Evolutionary conservation across 371 early-diverging fungal genomes (phyloP).

Genomic region (Mucor mucedo): DNA sequence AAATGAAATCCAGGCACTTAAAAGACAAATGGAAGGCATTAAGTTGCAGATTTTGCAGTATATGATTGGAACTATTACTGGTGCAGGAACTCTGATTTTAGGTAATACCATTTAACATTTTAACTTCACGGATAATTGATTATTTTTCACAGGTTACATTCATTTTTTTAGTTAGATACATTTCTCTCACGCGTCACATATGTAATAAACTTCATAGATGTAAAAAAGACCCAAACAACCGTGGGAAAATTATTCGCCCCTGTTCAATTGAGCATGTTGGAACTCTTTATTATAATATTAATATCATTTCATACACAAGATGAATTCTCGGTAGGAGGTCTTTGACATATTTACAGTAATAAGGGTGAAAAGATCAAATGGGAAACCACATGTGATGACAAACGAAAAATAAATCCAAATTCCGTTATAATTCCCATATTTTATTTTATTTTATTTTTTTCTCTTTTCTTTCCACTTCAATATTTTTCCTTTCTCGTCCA

Average conservation of each 20-base stretch:
- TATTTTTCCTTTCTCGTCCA: constrained; percentile 10
- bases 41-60: constrained; percentile 86
- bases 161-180: constrained; percentile 25
- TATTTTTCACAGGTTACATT: constrained; percentile 19
- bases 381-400: constrained; percentile 24
- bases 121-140: neutral
- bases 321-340: neutral
- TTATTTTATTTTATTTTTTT: constrained; percentile 4
- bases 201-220: neutral
- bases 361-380: neutral
- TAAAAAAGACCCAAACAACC: constrained; percentile 1
- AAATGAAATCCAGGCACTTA: constrained; percentile 79
- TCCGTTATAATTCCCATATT: constrained; percentile 16
- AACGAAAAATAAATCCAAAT: constrained; percentile 27
- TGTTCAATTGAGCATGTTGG: neutral
- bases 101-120: constrained; percentile 42
- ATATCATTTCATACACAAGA: no score
- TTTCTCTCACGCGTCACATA: constrained; percentile 10
- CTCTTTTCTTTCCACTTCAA: constrained; percentile 5
- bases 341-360: neutral
- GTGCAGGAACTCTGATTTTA: constrained; percentile 78
- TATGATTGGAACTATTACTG: constrained; percentile 86
- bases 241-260: constrained; percentile 16
- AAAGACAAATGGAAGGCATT: constrained; percentile 90
- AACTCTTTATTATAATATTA: neutral